A percentile compares a stretch with the other conserved stretches of the same genome.
These are phyloP conservation scores for Trametes cubensis DNA, from an alignment of 768 basidiomycete species.

Conservation along the genomic window DNA sequence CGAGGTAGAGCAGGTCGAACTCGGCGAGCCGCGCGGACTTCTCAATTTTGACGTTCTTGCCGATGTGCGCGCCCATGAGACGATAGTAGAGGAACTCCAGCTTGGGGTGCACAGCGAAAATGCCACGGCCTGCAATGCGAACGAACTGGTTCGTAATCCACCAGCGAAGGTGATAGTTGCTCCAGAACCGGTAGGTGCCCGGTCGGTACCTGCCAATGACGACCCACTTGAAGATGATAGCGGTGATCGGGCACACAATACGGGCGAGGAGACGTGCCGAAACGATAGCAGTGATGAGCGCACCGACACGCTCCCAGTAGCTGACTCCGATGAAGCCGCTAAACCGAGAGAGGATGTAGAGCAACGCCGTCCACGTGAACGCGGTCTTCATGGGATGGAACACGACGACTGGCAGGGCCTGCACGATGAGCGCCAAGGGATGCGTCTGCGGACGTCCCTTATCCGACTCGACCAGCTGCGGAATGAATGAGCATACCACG, in stretches of 20 bases:
- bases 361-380: constrained; percentile 45
- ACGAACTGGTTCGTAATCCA: constrained; percentile 47
- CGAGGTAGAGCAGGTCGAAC: constrained; percentile 46
- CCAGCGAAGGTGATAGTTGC: constrained; percentile 46
- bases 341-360: constrained; percentile 42
- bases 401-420: constrained; percentile 45
- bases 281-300: constrained; percentile 40
- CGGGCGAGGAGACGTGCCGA: constrained; percentile 40
- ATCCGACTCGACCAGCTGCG: constrained; percentile 22
- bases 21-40: constrained; percentile 45
- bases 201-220: constrained; percentile 46
- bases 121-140: constrained; percentile 44
- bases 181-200: constrained; percentile 36
- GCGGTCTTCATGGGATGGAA: constrained; percentile 51
- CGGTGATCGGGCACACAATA: constrained; percentile 41
- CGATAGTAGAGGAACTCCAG: constrained; percentile 47
- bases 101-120: constrained; percentile 44
- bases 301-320: constrained; percentile 41
- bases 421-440: constrained; percentile 44
- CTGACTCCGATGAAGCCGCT: constrained; percentile 32
- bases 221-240: constrained; percentile 50
- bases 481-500: constrained; percentile 17
- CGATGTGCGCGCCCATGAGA: constrained; percentile 48
- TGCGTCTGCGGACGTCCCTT: constrained; percentile 29
- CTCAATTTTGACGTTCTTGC: constrained; percentile 43